Base-by-base conservation (phyloP, 768 basidiomycete species). In the Leccinellum rugosiceps region DNA sequence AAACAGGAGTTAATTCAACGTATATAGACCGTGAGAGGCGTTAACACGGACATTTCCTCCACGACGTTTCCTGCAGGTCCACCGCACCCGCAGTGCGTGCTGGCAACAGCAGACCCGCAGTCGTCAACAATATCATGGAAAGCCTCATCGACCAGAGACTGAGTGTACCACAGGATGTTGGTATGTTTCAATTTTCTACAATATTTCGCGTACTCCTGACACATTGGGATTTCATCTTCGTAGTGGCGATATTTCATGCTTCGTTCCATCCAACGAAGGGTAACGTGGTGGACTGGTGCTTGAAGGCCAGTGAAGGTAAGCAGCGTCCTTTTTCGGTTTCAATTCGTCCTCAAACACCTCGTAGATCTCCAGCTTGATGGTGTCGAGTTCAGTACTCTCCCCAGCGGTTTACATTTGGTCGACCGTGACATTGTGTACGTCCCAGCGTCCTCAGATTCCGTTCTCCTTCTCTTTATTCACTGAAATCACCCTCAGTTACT, bases 211-310 rank as follows among this genome's bases (percentile, higher is more conserved):
- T 23, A n/a, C 34, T 58, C 45, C 30, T 2, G 23, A 31, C 31
- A 1, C 45, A 23, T 6, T 47, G 44, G 34, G 21, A 25, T 34
- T 30, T 14, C 25, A 19, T 11, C 17, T 25, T 5, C 17, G 6
- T 34, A 92, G 90, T 90, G 66, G 88, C 90, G 11, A 87, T 92
- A 68, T 92, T 92, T 60, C 90, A 92, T 72, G 80, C 86, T 17
- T 90, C 89, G 6, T 93, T 93, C 65, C 91, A 93, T 72, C 87
- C 89, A 1, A 93, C 90, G 21, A 80, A 83, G 61, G 91, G 91
- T 14, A 92, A 91, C 68, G 69, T 85, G 14, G 76, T 92, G 14
- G 90, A 92, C 71, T 93, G 92, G 91, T 83, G 79, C 45, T 67
- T 88, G 30, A 90, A 85, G 65, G 83, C 84, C 9, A 83, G 77